Conservation (phyloP, 192 early-diverging fungal species). For the Dispira parvispora region DNA sequence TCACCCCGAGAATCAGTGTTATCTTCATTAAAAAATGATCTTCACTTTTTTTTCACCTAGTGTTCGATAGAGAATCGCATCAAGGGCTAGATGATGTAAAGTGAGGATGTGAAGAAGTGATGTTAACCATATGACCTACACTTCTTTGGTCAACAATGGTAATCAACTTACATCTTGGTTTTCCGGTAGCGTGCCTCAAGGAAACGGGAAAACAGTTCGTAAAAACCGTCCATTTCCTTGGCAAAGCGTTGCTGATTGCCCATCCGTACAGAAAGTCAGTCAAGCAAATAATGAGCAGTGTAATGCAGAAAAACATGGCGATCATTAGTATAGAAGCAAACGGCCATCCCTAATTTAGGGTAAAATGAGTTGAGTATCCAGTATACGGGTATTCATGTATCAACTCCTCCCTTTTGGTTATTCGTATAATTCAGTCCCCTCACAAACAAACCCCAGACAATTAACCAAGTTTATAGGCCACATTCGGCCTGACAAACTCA, state of each 20-base stretch:
- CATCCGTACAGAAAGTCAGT: no score
- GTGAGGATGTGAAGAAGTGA: no score
- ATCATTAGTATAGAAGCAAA: not conserved
- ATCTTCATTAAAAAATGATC: no score
- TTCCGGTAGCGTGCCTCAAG: slow-evolving; percentile 62
- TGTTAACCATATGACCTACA: no score
- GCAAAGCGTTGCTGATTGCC: slow-evolving; percentile 32
- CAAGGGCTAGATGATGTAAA: no score
- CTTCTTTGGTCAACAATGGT: no score
- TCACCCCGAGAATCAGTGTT: no score
- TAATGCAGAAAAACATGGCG: not conserved
- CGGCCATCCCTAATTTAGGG: not conserved
- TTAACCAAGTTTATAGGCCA: not conserved
- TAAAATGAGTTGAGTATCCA: not conserved
- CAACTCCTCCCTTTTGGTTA: not conserved
- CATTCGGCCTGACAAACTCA: not conserved
- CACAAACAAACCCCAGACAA: not conserved
- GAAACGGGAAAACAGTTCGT: slow-evolving; percentile 68
- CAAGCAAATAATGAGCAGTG: not conserved
- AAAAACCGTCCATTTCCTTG: slow-evolving; percentile 78
- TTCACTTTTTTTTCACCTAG: no score
- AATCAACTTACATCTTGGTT: slow-evolving; percentile 44
- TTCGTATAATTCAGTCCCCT: not conserved
- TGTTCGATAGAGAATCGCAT: no score
- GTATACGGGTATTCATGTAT: not conserved